phyloP scores from a whole-genome alignment of 2,329 filamentous ascomycete species.

The Paramyrothecium sp. region DNA sequence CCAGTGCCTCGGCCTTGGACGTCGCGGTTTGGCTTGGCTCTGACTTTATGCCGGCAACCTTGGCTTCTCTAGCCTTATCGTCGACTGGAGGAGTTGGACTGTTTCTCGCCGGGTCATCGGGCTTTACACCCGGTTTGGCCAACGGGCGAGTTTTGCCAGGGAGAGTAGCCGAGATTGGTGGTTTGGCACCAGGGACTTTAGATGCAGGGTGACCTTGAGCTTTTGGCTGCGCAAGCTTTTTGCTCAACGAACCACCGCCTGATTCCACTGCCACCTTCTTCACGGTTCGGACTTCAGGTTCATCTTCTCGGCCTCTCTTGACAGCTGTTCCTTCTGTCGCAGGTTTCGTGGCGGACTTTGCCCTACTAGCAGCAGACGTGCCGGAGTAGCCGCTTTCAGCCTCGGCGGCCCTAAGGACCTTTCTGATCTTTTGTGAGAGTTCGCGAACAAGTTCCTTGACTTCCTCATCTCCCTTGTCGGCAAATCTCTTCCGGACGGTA shows the following conservation, averaged over 20 bases:
- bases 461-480: conserved; percentile 63
- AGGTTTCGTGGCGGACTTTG: conserved; percentile 29
- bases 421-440: conserved; percentile 49
- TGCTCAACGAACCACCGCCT: conserved; percentile 33
- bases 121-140: conserved; percentile 39
- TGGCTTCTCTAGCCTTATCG: conserved; percentile 29
- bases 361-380: conserved; percentile 36
- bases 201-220: conserved; percentile 24
- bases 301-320: conserved; percentile 39
- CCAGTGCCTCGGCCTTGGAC: conserved; percentile 26
- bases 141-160: conserved; percentile 47
- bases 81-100: conserved; percentile 25
- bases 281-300: conserved; percentile 34
- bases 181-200: conserved; percentile 28
- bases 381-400: conserved; percentile 34
- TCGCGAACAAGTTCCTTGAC: conserved; percentile 60
- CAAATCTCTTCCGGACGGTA: conserved; percentile 61
- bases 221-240: conserved; percentile 37
- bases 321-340: conserved; percentile 23
- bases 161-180: conserved; percentile 33
- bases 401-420: conserved; percentile 33
- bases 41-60: conserved; percentile 16
- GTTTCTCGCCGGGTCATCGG: conserved; percentile 20
- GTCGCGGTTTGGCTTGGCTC: conserved; percentile 13
- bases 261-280: conserved; percentile 43